Base-by-base conservation (phyloP, 2,329 filamentous ascomycete genomes). In the Thielaviopsis ethacetica region DNA sequence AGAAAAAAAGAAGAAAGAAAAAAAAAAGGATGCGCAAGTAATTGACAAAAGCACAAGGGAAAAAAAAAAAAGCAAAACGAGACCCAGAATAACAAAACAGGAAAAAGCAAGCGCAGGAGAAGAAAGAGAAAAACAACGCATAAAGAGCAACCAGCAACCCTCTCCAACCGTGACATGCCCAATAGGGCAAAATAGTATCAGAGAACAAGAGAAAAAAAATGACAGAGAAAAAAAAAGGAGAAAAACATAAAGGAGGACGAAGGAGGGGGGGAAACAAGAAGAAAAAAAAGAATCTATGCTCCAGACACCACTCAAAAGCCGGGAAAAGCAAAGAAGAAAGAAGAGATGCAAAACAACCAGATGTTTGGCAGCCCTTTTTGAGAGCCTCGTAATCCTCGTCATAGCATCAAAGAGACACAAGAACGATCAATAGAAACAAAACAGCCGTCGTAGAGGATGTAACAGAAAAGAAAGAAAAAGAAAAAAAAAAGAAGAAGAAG, bases 211-310 rank as follows among this genome's bases (percentile, higher is more conserved):
- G 5, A 26, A 24, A 52, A 17, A 15, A 30, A 47, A 55, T 22
- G 19, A 34, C 13, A 44, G 9, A 26, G 53, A 55, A 19, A 19
- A 59, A 62, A 60, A 60, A 63, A 49, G 60, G 59, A 62, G 62
- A 62, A 60, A 59, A 61, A 63, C 63, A 56, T 56, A 63, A 52
- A 53, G 53, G 63, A 63, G 21, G 54, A 51, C n/a, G 17, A 53
- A 54, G 51, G 22, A 53, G 44, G 49, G 52, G 10, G 27, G 38
- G 50, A 58, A 62, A 64, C 62, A 61, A 63, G 53, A 63, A 59
- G 50, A 19, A 57, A 30, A 57, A 50, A 30, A 26, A 12, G 19
- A 51, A 41, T 49, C 50, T 50, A 50, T 49, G 55, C 55, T 57
- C 47, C 55, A 26, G 41, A 51, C 55, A 49, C 55, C 55, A 26